A percentile compares a stretch with the other conserved stretches of the same genome.
Conservation (phyloP, 192 early-diverging fungal genomes). For the Coemansia sp. region DNA sequence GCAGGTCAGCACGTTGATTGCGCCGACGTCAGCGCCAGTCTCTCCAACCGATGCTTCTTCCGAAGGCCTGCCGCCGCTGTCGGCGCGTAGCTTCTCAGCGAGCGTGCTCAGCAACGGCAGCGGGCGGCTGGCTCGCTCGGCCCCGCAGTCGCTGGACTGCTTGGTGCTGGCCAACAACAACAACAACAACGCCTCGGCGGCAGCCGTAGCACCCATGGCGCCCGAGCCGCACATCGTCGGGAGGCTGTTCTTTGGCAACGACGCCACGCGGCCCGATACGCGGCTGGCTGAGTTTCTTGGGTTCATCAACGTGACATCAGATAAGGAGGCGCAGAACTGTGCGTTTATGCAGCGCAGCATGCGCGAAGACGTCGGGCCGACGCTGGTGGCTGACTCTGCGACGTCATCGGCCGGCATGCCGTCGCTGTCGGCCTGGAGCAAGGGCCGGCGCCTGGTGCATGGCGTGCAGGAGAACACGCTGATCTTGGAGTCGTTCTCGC, state of each 20-base stretch:
- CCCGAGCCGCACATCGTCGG: slow-evolving; percentile 37
- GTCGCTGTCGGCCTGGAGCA: slow-evolving; percentile 42
- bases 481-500: slow-evolving; percentile 44
- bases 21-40: background rate
- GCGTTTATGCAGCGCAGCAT: slow-evolving; percentile 52
- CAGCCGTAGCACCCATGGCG: background rate
- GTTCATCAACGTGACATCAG: slow-evolving; percentile 38
- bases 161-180: background rate
- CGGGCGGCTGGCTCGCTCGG: slow-evolving; percentile 4
- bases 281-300: slow-evolving; percentile 49
- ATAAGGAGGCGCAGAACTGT: slow-evolving; percentile 33
- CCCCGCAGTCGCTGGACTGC: slow-evolving; percentile 10
- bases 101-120: background rate
- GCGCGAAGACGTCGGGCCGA: slow-evolving; percentile 52
- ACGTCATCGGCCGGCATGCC: slow-evolving; percentile 12
- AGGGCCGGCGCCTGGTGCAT: slow-evolving; percentile 44
- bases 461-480: slow-evolving; percentile 46
- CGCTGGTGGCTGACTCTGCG: slow-evolving; percentile 28
- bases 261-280: slow-evolving; percentile 37
- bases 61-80: background rate
- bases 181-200: background rate
- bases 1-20: slow-evolving; percentile 11
- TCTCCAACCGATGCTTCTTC: background rate
- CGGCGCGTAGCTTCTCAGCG: slow-evolving; percentile 1
- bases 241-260: slow-evolving; percentile 41